Percentiles rank a stretch among this genome's conserved stretches.
phyloP scores from a whole-genome alignment of 2,329 filamentous ascomycete genomes.

The Westerdykella ornata region DNA sequence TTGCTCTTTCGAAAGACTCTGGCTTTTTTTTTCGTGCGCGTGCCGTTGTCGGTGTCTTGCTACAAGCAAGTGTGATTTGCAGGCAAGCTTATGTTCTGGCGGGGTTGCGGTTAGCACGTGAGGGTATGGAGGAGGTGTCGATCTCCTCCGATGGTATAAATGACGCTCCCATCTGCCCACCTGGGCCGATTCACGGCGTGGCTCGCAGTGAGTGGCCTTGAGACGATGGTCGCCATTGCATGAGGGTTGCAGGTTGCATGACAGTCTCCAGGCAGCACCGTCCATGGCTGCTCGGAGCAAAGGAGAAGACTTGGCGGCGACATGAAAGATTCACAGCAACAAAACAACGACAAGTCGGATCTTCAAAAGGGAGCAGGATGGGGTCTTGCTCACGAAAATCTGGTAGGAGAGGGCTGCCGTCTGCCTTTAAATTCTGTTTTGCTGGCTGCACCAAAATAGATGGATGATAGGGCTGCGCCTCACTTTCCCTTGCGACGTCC shows the following conservation, averaged over 20 bases:
- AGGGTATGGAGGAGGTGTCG: not conserved
- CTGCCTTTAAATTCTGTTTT: conserved; percentile 14
- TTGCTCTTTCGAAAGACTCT: not conserved
- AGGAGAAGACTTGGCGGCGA: not conserved
- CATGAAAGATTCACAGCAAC: not conserved
- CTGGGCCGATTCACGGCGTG: not conserved
- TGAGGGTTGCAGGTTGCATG: conserved; percentile 9
- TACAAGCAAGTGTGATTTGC: too few relatives aligned
- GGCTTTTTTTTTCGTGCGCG: not conserved
- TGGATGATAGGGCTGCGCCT: conserved; percentile 33
- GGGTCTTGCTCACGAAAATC: not conserved
- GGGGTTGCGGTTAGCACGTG: not conserved
- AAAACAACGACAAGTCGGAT: not conserved
- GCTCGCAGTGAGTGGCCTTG: not conserved
- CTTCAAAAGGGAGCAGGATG: too few relatives aligned
- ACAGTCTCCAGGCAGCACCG: conserved; percentile 19
- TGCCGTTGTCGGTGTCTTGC: not conserved
- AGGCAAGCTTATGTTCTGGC: too few relatives aligned
- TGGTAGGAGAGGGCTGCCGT: not conserved
- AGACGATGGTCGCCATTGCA: conserved; percentile 6
- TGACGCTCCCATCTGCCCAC: not conserved
- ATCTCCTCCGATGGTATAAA: not conserved
- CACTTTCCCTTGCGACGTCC: conserved; percentile 21
- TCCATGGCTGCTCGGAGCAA: conserved; percentile 1
- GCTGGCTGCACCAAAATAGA: too few relatives aligned